These are phyloP conservation scores for Athelia psychrophila DNA, from an alignment of 1,284 basidiomycete species.

Conservation along the genomic window DNA sequence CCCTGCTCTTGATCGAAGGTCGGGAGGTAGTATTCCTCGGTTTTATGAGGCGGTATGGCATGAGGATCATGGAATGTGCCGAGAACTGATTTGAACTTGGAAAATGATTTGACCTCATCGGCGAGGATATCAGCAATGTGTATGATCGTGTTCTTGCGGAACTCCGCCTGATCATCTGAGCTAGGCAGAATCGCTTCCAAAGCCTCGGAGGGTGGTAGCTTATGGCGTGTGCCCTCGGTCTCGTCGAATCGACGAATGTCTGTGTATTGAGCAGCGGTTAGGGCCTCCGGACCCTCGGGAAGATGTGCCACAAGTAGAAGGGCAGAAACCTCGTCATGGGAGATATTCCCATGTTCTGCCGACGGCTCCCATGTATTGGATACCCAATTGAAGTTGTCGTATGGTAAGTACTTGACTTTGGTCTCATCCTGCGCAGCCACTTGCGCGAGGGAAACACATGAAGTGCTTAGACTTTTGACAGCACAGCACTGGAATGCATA, in stretches of 20 bases:
- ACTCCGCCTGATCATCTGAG: constrained; percentile 7
- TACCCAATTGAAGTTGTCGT: constrained; percentile 21
- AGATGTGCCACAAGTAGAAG: constrained; percentile 8
- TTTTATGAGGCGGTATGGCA: constrained; percentile 6
- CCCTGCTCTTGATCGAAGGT: constrained; percentile 19
- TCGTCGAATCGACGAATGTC: constrained; percentile 6
- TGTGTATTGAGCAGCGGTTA: constrained; percentile 4
- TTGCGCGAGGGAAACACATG: constrained; percentile 4
- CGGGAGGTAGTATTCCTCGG: constrained; percentile 14
- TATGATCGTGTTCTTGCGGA: constrained; percentile 9
- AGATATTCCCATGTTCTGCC: constrained; percentile 7
- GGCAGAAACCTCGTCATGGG: constrained; percentile 18
- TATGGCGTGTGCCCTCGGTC: constrained; percentile 8
- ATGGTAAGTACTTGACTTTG: constrained; percentile 14
- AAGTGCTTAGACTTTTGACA: constrained; percentile 8
- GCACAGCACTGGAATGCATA: constrained; percentile 9
- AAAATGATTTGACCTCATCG: constrained; percentile 8
- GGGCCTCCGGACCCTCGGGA: neutral
- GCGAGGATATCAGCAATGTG: constrained; percentile 11
- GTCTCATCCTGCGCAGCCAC: constrained; percentile 11
- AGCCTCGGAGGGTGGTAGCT: constrained; percentile 7
- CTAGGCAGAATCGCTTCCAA: constrained; percentile 12
- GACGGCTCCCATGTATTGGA: constrained; percentile 10
- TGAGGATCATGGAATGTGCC: constrained; percentile 8
- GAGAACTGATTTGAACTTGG: neutral